Base-by-base conservation (phyloP, 2,329 filamentous ascomycete genomes). In the Fusarium subglutinans region DNA sequence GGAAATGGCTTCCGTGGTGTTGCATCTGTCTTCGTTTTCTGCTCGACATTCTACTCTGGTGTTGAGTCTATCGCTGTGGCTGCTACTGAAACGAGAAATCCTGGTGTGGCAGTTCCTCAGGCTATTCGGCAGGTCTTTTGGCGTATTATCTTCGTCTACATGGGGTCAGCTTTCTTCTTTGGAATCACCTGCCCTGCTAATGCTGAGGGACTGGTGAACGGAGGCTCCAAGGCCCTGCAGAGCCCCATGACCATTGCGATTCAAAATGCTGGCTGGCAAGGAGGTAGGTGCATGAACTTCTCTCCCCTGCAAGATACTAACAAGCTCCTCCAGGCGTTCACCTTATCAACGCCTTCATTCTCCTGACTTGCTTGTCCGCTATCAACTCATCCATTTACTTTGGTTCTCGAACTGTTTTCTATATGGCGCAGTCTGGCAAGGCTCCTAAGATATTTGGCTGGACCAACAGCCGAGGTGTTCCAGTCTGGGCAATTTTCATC, bases 321-420 rank as follows among this genome's bases (percentile, higher is more conserved):
- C 54, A 24, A 22, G 30, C 18, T 20, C 4, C 18, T 20, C 4
- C 26, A 82, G 81, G 82, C 41, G 91, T 93, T 2, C 90, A 95
- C 78, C 87, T 95, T 3, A 92, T 95, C 83, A 95, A 95, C 74
- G 92, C 90, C 44, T 92, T 94, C 77, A 93, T 94, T 76, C 87
- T 95, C 57, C 84, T 94, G 14, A 93, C 93, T 18, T 93, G 93
- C 63, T 84, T 94, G 43, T 91, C 88, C 2, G 92, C 92, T 24
- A 89, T 92, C 75, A 95, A 95, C 82, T 91, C 89, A 59, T 93
- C 91, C 14, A 92, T 95, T 70, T 95, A 95, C 80, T 93, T 95
- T 74, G 90, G 90, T 50, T 93, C 91, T 7, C 89, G 93, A 28
- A 95, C 93, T 0, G 82, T 96, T 4, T 83, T 95, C 1, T 94